Evolutionary conservation across 1,284 basidiomycete genomes (phyloP).

Genomic region (Athelia sp.): DNA sequence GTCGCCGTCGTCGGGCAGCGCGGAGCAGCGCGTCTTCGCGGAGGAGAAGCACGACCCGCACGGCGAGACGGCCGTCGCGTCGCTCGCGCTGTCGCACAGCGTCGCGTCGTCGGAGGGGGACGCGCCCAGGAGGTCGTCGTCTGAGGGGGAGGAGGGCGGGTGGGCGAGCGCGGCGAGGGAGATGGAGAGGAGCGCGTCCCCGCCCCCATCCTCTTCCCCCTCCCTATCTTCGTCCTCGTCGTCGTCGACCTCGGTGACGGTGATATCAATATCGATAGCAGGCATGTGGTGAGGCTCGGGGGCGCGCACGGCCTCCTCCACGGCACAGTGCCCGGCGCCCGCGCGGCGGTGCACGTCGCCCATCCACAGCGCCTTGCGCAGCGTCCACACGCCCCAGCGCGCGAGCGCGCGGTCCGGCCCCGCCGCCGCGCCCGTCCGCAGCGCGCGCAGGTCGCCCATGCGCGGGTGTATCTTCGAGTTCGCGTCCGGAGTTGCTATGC

Average conservation of each 20-base stretch:
- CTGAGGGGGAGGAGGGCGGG: no score
- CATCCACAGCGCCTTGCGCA: conserved; percentile 58
- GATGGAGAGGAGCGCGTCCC: not conserved
- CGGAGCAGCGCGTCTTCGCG: not conserved
- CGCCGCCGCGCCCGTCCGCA: conserved; percentile 51
- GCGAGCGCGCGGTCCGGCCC: conserved; percentile 56
- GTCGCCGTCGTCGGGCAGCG: no score
- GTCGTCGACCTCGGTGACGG: no score
- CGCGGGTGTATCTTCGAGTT: conserved; percentile 51
- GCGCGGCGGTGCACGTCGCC: conserved; percentile 39
- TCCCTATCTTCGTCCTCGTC: not conserved
- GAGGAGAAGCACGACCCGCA: not conserved
- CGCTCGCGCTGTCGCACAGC: not conserved
- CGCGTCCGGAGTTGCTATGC: conserved; percentile 10
- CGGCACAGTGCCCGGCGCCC: not conserved
- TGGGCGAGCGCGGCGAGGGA: no score
- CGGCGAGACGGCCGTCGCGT: not conserved
- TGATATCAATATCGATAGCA: not conserved
- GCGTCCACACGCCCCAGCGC: conserved; percentile 55
- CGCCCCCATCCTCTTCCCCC: not conserved
- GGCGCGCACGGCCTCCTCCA: not conserved
- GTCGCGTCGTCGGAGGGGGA: no score
- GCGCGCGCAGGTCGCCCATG: conserved; percentile 51
- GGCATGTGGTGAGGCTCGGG: no score
- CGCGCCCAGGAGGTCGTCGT: no score